phyloP scores from a whole-genome alignment of 495 filamentous ascomycete species.

The Podospora bellae-mahoneyi region DNA sequence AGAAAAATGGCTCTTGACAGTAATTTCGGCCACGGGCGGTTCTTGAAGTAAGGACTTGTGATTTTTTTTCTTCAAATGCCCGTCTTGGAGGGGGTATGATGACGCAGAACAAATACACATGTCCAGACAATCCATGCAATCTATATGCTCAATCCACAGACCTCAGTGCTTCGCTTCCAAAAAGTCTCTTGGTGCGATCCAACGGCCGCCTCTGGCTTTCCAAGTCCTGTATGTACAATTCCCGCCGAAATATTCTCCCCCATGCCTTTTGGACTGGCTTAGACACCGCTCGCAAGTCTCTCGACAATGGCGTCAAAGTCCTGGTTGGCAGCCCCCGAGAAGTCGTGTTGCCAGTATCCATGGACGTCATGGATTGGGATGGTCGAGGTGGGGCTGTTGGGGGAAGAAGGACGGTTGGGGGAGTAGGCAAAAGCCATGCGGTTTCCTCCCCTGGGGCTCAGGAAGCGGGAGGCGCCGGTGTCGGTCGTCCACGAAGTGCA shows the following conservation, averaged over 20 bases:
- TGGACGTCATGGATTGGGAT: conserved; percentile 41
- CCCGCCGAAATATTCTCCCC: background rate
- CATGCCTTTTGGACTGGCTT: background rate
- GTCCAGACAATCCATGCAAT: background rate
- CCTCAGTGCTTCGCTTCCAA: no score
- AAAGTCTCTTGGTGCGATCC: background rate
- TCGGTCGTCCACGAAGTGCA: conserved; percentile 37
- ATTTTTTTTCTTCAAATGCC: background rate
- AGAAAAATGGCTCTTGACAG: background rate
- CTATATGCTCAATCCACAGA: background rate
- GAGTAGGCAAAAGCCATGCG: conserved; percentile 46
- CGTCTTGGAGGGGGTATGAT: no score
- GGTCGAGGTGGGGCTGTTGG: conserved; percentile 31
- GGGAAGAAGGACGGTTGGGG: conserved; percentile 30
- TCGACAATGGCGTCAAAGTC: conserved; percentile 36
- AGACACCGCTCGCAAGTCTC: conserved; percentile 5
- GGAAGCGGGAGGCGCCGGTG: conserved; percentile 27
- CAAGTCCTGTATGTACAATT: background rate
- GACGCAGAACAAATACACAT: background rate
- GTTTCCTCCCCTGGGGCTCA: conserved; percentile 39
- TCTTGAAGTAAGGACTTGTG: background rate
- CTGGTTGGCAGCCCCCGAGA: conserved; percentile 36
- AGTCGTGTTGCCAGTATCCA: conserved; percentile 46
- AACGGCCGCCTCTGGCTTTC: background rate
- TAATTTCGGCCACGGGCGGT: background rate